A percentile compares a stretch with the other conserved stretches of the same genome.
Conservation (phyloP, 192 early-diverging fungal species). For the Mycoemilia scoparia region DNA sequence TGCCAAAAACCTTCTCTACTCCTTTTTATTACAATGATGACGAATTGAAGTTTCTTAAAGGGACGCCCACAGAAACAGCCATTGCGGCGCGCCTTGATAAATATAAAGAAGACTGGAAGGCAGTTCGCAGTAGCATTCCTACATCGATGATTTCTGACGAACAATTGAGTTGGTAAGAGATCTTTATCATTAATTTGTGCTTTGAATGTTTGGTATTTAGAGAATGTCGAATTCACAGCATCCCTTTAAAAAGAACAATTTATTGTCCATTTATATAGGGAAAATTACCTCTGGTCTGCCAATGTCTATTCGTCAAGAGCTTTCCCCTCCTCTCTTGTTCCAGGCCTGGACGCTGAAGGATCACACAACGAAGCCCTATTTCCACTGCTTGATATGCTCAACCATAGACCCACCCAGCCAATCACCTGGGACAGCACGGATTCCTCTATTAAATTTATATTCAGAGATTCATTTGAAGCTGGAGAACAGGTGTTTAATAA, state of each 20-base stretch:
- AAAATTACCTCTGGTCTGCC: constrained; percentile 40
- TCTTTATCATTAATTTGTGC: background rate
- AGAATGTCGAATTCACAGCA: background rate
- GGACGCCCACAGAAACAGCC: constrained; percentile 33
- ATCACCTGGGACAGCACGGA: constrained; percentile 31
- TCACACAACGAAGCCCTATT: constrained; percentile 26
- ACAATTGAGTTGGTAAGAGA: constrained; percentile 14
- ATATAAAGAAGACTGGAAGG: constrained; percentile 13
- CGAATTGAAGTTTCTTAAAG: constrained; percentile 26
- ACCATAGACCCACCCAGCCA: constrained; percentile 36
- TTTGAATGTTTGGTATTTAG: background rate
- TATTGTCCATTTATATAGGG: constrained; percentile 12
- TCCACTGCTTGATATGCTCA: constrained; percentile 44
- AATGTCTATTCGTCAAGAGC: constrained; percentile 34
- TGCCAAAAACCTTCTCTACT: constrained; percentile 34
- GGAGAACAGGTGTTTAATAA: constrained; percentile 43
- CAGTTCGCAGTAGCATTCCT: constrained; percentile 10
- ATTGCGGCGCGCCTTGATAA: constrained; percentile 18
- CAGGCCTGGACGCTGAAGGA: constrained; percentile 10
- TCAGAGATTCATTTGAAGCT: constrained; percentile 6
- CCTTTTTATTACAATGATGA: constrained; percentile 30
- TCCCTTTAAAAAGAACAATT: background rate
- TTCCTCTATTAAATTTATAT: constrained; percentile 24
- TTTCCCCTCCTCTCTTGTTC: constrained; percentile 36
- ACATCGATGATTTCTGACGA: constrained; percentile 2